Evolutionary conservation across 192 early-diverging fungal genomes (phyloP).

Genomic region (Coemansia brasiliensis): DNA sequence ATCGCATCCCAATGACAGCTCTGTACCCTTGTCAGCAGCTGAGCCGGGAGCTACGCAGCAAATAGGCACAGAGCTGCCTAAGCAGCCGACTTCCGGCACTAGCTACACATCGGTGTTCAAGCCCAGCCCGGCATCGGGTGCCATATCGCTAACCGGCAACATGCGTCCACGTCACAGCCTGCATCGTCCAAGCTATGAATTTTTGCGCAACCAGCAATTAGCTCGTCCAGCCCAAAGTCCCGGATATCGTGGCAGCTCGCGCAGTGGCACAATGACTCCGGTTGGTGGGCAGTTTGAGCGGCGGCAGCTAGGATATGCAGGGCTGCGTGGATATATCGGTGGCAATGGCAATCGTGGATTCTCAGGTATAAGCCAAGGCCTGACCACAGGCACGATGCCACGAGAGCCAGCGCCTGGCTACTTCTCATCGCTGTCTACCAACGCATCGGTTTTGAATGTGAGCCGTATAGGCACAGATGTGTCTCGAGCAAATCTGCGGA

Average conservation of each 20-base stretch:
- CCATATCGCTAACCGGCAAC: constrained; percentile 28
- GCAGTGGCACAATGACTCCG: constrained; percentile 40
- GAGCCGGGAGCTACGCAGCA: constrained; percentile 4
- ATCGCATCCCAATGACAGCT: neutral
- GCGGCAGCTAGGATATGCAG: constrained; percentile 39
- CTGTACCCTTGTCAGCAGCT: neutral
- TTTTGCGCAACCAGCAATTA: constrained; percentile 28
- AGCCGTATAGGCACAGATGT: neutral
- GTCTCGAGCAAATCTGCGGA: constrained; percentile 2
- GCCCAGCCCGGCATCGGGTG: constrained; percentile 16
- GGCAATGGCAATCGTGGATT: constrained; percentile 10
- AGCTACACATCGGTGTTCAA: constrained; percentile 31
- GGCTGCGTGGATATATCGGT: constrained; percentile 52
- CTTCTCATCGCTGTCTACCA: constrained; percentile 36
- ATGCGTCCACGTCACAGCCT: constrained; percentile 38
- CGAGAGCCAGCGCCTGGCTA: constrained; percentile 29
- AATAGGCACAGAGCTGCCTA: constrained; percentile 1
- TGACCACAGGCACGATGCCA: constrained; percentile 37
- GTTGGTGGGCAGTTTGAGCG: constrained; percentile 24
- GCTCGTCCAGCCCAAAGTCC: constrained; percentile 25
- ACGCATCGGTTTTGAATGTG: constrained; percentile 12
- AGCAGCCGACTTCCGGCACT: neutral
- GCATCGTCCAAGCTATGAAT: constrained; percentile 32
- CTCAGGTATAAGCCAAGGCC: constrained; percentile 11
- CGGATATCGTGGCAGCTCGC: constrained; percentile 25